Percentiles rank a stretch among this genome's conserved stretches.
phyloP scores from a whole-genome alignment of 345 rosid species.

The Crucihimalaya himalaica region DNA sequence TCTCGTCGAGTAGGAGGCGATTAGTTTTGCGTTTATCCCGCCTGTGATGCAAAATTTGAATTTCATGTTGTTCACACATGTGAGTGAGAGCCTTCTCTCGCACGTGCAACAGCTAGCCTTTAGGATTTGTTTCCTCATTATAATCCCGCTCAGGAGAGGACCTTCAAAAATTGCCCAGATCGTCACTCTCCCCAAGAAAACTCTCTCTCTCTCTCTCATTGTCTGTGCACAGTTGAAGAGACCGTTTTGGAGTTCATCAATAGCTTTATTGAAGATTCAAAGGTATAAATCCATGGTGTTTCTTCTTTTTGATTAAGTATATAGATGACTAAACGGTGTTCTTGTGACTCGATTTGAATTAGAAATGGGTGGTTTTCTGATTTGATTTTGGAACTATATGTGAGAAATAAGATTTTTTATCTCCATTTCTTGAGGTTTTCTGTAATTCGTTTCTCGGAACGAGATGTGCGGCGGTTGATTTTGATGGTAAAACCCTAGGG shows the following conservation, averaged over 20 bases:
- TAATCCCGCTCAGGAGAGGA: conserved; percentile 38
- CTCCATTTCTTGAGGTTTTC: background rate
- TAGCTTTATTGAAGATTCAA: conserved; percentile 14
- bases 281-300: conserved; percentile 17
- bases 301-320: background rate
- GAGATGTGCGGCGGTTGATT: background rate
- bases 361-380: background rate
- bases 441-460: background rate
- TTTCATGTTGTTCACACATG: too few species aligned
- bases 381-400: background rate
- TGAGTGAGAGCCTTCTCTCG: background rate
- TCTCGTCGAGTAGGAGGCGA: background rate
- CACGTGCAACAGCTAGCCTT: conserved; percentile 31
- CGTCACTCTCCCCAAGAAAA: conserved; percentile 20
- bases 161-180: conserved; percentile 31
- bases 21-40: conserved; percentile 22
- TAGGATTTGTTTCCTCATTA: conserved; percentile 19
- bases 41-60: conserved; percentile 31
- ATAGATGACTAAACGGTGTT: background rate
- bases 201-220: conserved; percentile 7
- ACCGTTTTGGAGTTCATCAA: conserved; percentile 3
- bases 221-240: background rate
- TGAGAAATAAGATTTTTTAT: background rate
- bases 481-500: background rate
- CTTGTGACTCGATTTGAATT: conserved; percentile 6